phyloP scores from a whole-genome alignment of 2,329 filamentous ascomycete species.

The Nemania serpens region DNA sequence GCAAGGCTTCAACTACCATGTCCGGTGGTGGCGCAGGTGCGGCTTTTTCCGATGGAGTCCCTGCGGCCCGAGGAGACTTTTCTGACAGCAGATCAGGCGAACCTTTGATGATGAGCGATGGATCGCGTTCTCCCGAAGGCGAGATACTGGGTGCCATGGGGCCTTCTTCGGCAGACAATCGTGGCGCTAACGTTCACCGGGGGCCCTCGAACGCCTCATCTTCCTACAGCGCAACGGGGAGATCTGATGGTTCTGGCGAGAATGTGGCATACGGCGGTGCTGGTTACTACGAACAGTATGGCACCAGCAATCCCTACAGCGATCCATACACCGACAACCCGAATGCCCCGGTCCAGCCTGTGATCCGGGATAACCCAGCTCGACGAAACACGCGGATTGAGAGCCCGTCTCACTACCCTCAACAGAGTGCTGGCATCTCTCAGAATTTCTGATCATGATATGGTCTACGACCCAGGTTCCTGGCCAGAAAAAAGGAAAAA shows the following conservation, averaged over 20 bases:
- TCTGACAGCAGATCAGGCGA: conserved; percentile 75
- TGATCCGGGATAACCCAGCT: conserved; percentile 92
- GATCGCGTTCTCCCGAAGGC: conserved; percentile 66
- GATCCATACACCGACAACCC: conserved; percentile 61
- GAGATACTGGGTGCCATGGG: conserved; percentile 86
- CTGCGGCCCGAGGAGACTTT: conserved; percentile 66
- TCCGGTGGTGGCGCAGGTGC: conserved; percentile 71
- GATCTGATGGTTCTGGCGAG: conserved; percentile 70
- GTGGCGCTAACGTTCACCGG: conserved; percentile 74
- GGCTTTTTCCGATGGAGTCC: conserved; percentile 75
- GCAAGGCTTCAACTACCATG: conserved; percentile 88
- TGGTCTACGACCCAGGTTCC: not conserved
- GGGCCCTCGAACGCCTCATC: conserved; percentile 96
- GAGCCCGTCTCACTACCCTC: conserved; percentile 84
- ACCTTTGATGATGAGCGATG: conserved; percentile 62
- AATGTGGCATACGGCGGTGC: conserved; percentile 53
- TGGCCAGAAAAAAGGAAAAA: not conserved
- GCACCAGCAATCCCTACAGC: conserved; percentile 60
- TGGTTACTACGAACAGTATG: conserved; percentile 65
- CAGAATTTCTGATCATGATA: conserved; percentile 78
- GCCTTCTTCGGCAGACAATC: conserved; percentile 68
- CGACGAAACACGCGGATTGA: conserved; percentile 94
- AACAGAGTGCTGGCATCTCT: conserved; percentile 92
- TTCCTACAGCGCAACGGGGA: conserved; percentile 82
- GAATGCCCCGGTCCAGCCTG: conserved; percentile 62